A percentile compares a stretch with the other conserved stretches of the same genome.
phyloP scores from a whole-genome alignment of 352 stramenopile genomes.

The Phytopythium aichiense region DNA sequence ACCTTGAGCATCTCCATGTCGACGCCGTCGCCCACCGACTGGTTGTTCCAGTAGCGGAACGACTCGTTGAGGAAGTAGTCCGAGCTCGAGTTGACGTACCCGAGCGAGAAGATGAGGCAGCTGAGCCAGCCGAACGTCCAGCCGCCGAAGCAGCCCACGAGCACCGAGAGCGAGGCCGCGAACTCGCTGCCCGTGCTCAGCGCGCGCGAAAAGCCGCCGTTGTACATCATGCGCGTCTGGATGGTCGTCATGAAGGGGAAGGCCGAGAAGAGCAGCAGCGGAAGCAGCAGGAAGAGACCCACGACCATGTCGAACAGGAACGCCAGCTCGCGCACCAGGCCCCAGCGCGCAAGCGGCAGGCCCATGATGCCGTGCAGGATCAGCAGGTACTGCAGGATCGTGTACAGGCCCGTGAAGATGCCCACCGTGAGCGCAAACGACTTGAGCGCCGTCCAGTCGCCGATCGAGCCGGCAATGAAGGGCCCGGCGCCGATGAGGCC shows the following conservation, averaged over 20 bases:
- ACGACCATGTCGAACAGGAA: conserved; percentile 88
- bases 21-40: conserved; percentile 33
- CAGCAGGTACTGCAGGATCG: conserved; percentile 71
- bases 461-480: conserved; percentile 54
- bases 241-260: conserved; percentile 89
- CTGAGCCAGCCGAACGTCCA: conserved; percentile 80
- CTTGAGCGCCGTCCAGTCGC: conserved; percentile 65
- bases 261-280: conserved; percentile 69
- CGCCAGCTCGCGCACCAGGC: conserved; percentile 67
- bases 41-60: conserved; percentile 80
- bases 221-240: conserved; percentile 91
- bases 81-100: conserved; percentile 66
- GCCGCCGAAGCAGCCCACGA: conserved; percentile 66
- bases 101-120: conserved; percentile 76
- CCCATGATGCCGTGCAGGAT: conserved; percentile 67
- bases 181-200: conserved; percentile 82
- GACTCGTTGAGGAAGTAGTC: conserved; percentile 85
- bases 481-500: conserved; percentile 46
- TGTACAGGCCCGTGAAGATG: conserved; percentile 74
- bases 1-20: conserved; percentile 69
- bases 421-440: conserved; percentile 59
- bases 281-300: conserved; percentile 67
- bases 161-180: conserved; percentile 66
- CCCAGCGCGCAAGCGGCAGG: conserved; percentile 56
- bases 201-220: conserved; percentile 80